These are phyloP conservation scores for Trametes pubescens DNA, from an alignment of 1,284 basidiomycete species.

Conservation along the genomic window DNA sequence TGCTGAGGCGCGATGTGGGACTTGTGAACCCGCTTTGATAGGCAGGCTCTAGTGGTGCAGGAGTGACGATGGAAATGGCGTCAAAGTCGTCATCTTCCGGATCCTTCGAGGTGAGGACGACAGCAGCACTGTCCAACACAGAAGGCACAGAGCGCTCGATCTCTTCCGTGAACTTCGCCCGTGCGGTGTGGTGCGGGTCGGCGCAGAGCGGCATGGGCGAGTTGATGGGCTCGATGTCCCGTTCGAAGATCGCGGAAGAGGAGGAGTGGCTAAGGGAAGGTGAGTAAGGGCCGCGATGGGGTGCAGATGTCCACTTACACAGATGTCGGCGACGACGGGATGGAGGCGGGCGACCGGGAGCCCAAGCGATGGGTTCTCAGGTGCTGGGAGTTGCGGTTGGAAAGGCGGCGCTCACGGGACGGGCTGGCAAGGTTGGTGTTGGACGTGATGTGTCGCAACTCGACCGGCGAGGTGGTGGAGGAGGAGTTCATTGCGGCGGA, in stretches of 20 bases:
- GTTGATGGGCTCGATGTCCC: constrained; percentile 78
- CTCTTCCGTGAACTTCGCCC: constrained; percentile 72
- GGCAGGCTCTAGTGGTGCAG: constrained; percentile 48
- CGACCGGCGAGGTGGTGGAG: constrained; percentile 43
- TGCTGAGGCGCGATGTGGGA: constrained; percentile 70
- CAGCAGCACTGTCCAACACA: constrained; percentile 77
- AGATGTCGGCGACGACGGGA: constrained; percentile 79
- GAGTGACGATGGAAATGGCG: constrained; percentile 65
- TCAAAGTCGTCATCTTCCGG: constrained; percentile 53
- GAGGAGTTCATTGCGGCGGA: constrained; percentile 21
- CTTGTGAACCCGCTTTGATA: constrained; percentile 66
- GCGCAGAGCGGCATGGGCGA: constrained; percentile 50
- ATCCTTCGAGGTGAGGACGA: constrained; percentile 60
- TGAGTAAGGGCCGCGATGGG: constrained; percentile 18
- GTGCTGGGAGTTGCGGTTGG: constrained; percentile 53
- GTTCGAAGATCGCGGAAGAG: constrained; percentile 83
- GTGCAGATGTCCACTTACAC: constrained; percentile 57
- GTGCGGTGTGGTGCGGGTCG: constrained; percentile 76
- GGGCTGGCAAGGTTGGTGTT: constrained; percentile 50
- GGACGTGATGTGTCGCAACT: constrained; percentile 55
- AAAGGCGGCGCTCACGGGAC: constrained; percentile 50
- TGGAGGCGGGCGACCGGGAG: constrained; percentile 70
- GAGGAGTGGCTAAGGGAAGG: constrained; percentile 65
- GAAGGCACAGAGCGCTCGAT: constrained; percentile 78
- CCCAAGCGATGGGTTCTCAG: constrained; percentile 58